Evolutionary conservation across 805 yeast genomes (phyloP).

Genomic region (Wickerhamomyces ciferrii): DNA sequence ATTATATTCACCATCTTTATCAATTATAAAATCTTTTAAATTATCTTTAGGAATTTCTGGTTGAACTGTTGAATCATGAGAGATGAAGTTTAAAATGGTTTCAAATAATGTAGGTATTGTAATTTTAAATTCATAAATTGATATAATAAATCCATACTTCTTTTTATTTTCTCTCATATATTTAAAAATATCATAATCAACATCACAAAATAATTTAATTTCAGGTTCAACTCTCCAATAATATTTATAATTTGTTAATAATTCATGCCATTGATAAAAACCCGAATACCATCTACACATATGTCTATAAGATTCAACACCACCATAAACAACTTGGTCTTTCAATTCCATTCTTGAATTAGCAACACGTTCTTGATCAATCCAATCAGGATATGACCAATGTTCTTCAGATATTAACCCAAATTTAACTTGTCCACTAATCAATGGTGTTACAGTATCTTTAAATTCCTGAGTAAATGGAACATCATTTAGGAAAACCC

Average conservation of each 20-base stretch:
- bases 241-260: constrained; percentile 67
- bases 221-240: constrained; percentile 95
- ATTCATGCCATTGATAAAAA: constrained; percentile 69
- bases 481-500: constrained; percentile 88
- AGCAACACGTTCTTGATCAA: constrained; percentile 71
- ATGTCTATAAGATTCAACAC: constrained; percentile 70
- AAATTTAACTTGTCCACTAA: constrained; percentile 65
- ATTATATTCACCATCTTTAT: constrained; percentile 67
- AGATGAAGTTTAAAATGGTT: constrained; percentile 59
- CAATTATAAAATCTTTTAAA: constrained; percentile 62
- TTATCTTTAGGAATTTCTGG: constrained; percentile 47
- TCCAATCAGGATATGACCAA: constrained; percentile 83
- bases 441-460: constrained; percentile 41
- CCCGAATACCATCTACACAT: constrained; percentile 91
- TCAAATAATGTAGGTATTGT: constrained; percentile 78
- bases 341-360: constrained; percentile 52
- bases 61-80: constrained; percentile 37
- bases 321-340: constrained; percentile 62
- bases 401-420: constrained; percentile 72
- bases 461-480: constrained; percentile 72
- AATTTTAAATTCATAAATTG: constrained; percentile 63
- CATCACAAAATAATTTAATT: constrained; percentile 67
- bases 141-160: constrained; percentile 71
- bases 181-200: constrained; percentile 74
- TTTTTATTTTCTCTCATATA: constrained; percentile 73